These are phyloP conservation scores for Suillus clintonianus DNA, from an alignment of 768 basidiomycete species.

Conservation along the genomic window DNA sequence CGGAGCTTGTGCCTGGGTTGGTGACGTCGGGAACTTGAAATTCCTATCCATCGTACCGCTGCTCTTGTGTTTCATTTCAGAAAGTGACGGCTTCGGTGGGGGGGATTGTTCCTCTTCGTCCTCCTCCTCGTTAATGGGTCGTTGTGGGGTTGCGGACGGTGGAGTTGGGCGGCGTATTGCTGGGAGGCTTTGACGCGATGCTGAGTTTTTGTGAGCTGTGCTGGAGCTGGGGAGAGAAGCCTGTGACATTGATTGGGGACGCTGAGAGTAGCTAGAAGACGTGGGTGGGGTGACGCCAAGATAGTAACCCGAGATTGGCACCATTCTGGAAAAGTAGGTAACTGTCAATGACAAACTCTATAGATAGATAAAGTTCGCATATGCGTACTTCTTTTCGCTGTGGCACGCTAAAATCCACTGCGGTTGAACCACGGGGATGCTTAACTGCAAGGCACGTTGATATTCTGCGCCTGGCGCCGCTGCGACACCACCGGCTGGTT, in stretches of 20 bases:
- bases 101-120: conserved; percentile 33
- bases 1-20: conserved; percentile 23
- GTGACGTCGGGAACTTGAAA: conserved; percentile 67
- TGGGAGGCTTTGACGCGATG: conserved; percentile 72
- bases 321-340: conserved; percentile 59
- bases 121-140: conserved; percentile 43
- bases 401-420: conserved; percentile 94
- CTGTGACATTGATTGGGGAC: conserved; percentile 81
- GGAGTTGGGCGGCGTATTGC: conserved; percentile 46
- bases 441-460: conserved; percentile 91
- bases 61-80: conserved; percentile 41
- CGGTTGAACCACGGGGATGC: conserved; percentile 93
- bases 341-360: conserved; percentile 1
- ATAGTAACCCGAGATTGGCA: conserved; percentile 81
- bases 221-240: conserved; percentile 51
- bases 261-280: conserved; percentile 42
- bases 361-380: not conserved
- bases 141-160: conserved; percentile 39
- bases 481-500: conserved; percentile 51
- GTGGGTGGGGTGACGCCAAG: conserved; percentile 66
- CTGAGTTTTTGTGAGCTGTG: conserved; percentile 34
- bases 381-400: conserved; percentile 73
- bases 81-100: conserved; percentile 15
- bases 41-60: conserved; percentile 78
- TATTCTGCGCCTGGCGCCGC: conserved; percentile 84